These are phyloP conservation scores for Coffea canephora DNA, from an alignment of 257 asterid genomes.

Conservation along the genomic window DNA sequence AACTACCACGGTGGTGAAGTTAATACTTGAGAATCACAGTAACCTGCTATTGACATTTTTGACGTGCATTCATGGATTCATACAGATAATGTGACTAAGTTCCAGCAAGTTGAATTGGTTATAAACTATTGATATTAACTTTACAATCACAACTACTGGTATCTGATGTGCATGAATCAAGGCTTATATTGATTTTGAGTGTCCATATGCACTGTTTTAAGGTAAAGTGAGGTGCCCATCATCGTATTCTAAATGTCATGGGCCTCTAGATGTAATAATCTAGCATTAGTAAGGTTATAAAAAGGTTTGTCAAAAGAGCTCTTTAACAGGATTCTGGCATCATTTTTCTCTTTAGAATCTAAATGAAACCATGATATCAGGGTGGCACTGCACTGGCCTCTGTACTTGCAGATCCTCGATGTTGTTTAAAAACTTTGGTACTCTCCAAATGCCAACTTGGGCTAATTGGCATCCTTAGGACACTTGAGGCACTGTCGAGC, in stretches of 20 bases:
- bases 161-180: not conserved
- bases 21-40: not conserved
- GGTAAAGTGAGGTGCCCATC: not conserved
- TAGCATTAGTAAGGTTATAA: not conserved
- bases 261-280: not conserved
- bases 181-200: not conserved
- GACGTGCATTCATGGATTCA: not conserved
- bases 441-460: constrained; percentile 72
- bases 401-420: constrained; percentile 49
- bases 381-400: constrained; percentile 68
- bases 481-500: constrained; percentile 56
- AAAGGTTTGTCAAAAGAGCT: not conserved
- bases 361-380: constrained; percentile 41
- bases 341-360: constrained; percentile 19
- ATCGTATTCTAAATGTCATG: not conserved
- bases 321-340: not conserved
- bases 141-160: not conserved
- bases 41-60: not conserved
- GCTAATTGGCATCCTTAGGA: constrained; percentile 44
- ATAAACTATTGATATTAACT: not conserved
- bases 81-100: too few species aligned
- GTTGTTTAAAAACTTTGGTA: constrained; percentile 58
- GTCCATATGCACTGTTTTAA: not conserved
- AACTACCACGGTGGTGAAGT: not conserved
- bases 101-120: not conserved